Conservation (phyloP, 2,329 filamentous ascomycete species). For the Botryosphaeria dothidea region DNA sequence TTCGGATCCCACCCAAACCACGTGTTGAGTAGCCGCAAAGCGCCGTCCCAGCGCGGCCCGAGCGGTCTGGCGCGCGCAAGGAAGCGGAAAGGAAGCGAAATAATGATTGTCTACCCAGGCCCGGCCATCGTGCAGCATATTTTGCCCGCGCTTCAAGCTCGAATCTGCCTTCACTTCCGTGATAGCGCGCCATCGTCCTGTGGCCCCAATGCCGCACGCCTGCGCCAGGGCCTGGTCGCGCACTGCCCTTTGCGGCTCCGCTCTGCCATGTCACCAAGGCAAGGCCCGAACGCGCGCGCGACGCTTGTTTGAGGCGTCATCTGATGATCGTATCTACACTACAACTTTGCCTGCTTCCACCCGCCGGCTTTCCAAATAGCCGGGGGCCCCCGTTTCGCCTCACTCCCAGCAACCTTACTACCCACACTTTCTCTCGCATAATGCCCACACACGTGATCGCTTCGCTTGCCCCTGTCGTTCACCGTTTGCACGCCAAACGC, state of each 20-base stretch:
- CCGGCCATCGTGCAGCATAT: neutral
- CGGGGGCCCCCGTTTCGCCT: conserved; percentile 10
- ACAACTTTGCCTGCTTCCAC: neutral
- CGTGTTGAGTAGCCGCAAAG: conserved; percentile 9
- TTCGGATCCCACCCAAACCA: neutral
- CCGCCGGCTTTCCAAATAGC: conserved; percentile 7
- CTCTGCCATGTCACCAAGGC: conserved; percentile 11
- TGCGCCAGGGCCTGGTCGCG: conserved; percentile 1
- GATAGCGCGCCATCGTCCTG: conserved; percentile 5
- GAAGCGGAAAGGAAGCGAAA: conserved; percentile 13
- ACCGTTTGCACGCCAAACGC: neutral
- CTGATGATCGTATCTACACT: conserved; percentile 17
- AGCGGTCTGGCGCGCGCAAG: conserved; percentile 7
- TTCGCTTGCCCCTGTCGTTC: conserved; percentile 4
- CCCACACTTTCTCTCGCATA: neutral
- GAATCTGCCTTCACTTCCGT: neutral
- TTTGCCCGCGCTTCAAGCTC: neutral
- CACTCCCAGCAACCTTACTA: neutral
- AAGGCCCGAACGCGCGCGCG: conserved; percentile 3
- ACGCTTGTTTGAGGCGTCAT: conserved; percentile 13
- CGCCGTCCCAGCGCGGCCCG: conserved; percentile 8
- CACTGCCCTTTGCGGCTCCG: conserved; percentile 9
- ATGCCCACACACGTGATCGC: neutral
- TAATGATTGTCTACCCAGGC: conserved; percentile 8
- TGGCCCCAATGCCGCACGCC: neutral